These are phyloP conservation scores for Aulographum hederae DNA, from an alignment of 2,329 filamentous ascomycete genomes.

Conservation along the genomic window DNA sequence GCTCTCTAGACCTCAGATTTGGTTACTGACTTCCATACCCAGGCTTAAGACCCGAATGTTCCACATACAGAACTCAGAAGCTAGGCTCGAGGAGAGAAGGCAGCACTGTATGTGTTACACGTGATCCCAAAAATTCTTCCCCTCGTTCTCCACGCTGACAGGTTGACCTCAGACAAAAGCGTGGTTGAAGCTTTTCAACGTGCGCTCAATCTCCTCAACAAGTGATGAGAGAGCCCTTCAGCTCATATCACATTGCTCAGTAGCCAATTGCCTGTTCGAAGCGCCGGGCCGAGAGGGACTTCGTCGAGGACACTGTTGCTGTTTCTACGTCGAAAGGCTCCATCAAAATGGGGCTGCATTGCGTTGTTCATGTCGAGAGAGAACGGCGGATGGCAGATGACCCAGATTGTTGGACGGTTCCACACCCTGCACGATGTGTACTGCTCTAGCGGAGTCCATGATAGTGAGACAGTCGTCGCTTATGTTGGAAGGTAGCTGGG, in stretches of 20 bases:
- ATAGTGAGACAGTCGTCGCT: too few relatives aligned
- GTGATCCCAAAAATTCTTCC: neutral
- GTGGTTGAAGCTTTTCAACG: constrained; percentile 29
- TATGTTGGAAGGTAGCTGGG: too few relatives aligned
- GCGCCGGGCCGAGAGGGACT: too few relatives aligned
- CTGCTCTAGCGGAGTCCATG: too few relatives aligned
- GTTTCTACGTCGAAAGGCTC: too few relatives aligned
- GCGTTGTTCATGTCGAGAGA: too few relatives aligned
- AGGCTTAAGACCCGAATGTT: constrained; percentile 64
- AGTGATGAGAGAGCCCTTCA: neutral
- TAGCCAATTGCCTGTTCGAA: too few relatives aligned
- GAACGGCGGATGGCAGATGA: too few relatives aligned
- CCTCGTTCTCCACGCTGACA: neutral
- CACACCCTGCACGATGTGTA: too few relatives aligned
- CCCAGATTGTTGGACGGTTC: too few relatives aligned
- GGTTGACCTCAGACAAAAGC: constrained; percentile 18
- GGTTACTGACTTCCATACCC: constrained; percentile 6
- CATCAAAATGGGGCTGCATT: too few relatives aligned
- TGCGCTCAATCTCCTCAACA: constrained; percentile 26
- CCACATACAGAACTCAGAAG: constrained; percentile 59
- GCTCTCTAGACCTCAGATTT: constrained; percentile 1
- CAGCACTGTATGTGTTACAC: constrained; percentile 69
- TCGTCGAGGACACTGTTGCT: too few relatives aligned
- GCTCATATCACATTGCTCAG: neutral
- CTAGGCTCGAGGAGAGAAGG: constrained; percentile 53